phyloP scores from a whole-genome alignment of 2,329 filamentous ascomycete species.

The Fulvia fulva region DNA sequence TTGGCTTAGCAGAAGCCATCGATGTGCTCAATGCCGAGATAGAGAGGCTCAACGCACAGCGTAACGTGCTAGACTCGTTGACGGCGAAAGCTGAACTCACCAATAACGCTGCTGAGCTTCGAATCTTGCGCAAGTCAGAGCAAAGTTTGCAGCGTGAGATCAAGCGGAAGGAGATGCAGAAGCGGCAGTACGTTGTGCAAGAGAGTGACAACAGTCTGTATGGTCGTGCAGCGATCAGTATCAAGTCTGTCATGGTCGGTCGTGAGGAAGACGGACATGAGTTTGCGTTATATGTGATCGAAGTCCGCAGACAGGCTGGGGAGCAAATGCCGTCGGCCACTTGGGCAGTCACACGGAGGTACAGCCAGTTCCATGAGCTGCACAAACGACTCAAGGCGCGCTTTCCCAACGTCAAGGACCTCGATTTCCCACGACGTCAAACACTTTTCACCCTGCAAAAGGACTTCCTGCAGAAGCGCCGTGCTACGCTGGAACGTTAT shows the following conservation, averaged over 20 bases:
- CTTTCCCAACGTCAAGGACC: constrained; percentile 80
- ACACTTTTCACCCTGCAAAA: constrained; percentile 96
- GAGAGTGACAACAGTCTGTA: constrained; percentile 97
- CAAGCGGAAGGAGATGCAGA: constrained; percentile 86
- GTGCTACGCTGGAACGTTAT: constrained; percentile 79
- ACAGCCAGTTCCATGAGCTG: constrained; percentile 94
- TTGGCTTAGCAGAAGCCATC: constrained; percentile 91
- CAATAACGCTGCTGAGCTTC: constrained; percentile 89
- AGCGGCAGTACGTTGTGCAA: constrained; percentile 94
- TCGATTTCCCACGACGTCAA: constrained; percentile 88
- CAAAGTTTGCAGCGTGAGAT: constrained; percentile 90
- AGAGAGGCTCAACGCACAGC: constrained; percentile 80
- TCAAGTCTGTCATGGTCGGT: constrained; percentile 89
- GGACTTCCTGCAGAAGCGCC: constrained; percentile 89
- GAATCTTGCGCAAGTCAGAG: constrained; percentile 90
- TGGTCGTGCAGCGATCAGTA: constrained; percentile 81
- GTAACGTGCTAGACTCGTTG: constrained; percentile 84
- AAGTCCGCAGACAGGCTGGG: constrained; percentile 83
- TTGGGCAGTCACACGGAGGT: constrained; percentile 87
- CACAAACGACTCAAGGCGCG: constrained; percentile 81
- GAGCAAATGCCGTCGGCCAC: constrained; percentile 96
- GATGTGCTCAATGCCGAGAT: constrained; percentile 84
- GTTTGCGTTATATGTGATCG: constrained; percentile 87
- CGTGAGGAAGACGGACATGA: constrained; percentile 86
- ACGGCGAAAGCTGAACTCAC: constrained; percentile 93